A percentile compares a stretch with the other conserved stretches of the same genome.
phyloP scores from a whole-genome alignment of 2,329 filamentous ascomycete genomes.

The Aspergillus ochraceoroseus region DNA sequence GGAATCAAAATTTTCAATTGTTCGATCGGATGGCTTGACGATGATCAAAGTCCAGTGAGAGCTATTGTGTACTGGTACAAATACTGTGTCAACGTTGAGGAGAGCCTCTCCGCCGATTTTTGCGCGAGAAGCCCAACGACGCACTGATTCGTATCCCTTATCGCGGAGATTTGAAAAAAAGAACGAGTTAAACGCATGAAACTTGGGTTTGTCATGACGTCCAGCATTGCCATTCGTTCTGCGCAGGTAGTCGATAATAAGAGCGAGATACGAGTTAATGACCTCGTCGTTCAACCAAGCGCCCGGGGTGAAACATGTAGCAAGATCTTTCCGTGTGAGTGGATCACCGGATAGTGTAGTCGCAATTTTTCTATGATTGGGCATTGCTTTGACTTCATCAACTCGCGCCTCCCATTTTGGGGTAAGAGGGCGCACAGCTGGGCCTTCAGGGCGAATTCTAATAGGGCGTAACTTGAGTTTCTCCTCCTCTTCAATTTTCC shows the following conservation, averaged over 20 bases:
- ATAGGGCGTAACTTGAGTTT: slow-evolving; percentile 19
- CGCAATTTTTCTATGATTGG: slow-evolving; percentile 27
- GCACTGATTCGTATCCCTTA: slow-evolving; percentile 28
- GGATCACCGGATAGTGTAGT: slow-evolving; percentile 35
- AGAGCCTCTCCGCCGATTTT: slow-evolving; percentile 45
- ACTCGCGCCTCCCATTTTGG: slow-evolving; percentile 36
- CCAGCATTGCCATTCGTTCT: slow-evolving; percentile 32
- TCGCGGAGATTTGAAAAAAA: slow-evolving; percentile 44
- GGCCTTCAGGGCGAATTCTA: slow-evolving; percentile 26
- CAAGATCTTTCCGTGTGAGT: slow-evolving; percentile 35
- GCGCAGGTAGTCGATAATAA: slow-evolving; percentile 40
- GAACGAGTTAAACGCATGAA: slow-evolving; percentile 45
- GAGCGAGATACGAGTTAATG: slow-evolving; percentile 44
- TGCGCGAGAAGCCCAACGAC: slow-evolving; percentile 44
- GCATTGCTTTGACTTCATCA: slow-evolving; percentile 26
- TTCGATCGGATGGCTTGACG: slow-evolving; percentile 40
- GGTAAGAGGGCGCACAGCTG: slow-evolving; percentile 36
- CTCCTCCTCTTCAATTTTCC: slow-evolving; percentile 26
- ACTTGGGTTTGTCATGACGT: slow-evolving; percentile 35
- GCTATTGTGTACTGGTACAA: slow-evolving; percentile 46
- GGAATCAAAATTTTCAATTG: slow-evolving; percentile 49
- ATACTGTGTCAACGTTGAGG: slow-evolving; percentile 45
- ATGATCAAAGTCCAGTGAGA: slow-evolving; percentile 49
- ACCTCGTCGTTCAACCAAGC: slow-evolving; percentile 47
- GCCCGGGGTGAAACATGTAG: slow-evolving; percentile 33